Percentiles rank a stretch among this genome's conserved stretches.
phyloP scores from a whole-genome alignment of 192 early-diverging fungal species.

The Chytriomyces sp. region DNA sequence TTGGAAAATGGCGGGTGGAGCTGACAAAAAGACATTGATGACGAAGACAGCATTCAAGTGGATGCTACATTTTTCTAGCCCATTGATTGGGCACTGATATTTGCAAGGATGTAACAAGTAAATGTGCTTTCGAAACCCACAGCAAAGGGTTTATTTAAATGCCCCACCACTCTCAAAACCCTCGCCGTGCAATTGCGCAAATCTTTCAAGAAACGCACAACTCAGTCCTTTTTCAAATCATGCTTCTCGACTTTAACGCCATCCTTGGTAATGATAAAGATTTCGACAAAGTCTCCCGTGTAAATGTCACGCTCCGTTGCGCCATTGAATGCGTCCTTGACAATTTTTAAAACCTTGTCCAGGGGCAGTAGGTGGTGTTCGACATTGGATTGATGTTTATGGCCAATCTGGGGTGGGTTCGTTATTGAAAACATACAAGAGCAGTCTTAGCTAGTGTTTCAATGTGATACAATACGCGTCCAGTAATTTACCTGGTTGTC shows the following conservation, averaged over 20 bases:
- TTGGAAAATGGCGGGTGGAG: no score
- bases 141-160: no score
- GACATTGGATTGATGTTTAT: conserved; percentile 68
- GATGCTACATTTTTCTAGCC: no score
- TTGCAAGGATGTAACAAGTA: no score
- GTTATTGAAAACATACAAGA: background rate
- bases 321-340: conserved; percentile 94
- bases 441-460: background rate
- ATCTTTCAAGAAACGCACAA: background rate
- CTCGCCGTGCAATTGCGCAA: no score
- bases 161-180: no score
- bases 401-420: conserved; percentile 59
- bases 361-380: conserved; percentile 48
- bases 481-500: conserved; percentile 79
- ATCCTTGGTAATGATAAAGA: conserved; percentile 82
- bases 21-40: no score
- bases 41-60: no score
- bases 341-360: conserved; percentile 74
- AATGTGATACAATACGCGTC: background rate
- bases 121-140: no score
- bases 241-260: conserved; percentile 76
- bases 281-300: conserved; percentile 94
- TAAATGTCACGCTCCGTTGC: conserved; percentile 99
- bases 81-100: no score
- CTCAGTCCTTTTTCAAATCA: conserved; percentile 91